Conservation (phyloP, 2,329 filamentous ascomycete species). For the Claviceps maximensis region DNA sequence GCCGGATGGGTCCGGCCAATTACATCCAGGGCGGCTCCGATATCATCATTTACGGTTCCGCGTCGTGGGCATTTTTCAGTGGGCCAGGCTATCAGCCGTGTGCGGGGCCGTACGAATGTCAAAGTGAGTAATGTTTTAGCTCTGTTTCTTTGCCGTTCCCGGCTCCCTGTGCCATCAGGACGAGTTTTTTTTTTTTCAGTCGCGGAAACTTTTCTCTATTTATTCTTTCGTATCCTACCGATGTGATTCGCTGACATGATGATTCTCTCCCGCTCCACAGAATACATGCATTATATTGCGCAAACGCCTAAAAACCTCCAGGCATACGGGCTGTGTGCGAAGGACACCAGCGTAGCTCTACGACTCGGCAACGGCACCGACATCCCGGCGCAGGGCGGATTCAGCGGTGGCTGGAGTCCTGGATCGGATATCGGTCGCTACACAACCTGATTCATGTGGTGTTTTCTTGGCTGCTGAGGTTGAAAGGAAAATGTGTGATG, state of each 20-base stretch:
- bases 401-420: constrained; percentile 22
- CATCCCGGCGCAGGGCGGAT: constrained; percentile 18
- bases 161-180: no score
- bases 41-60: constrained; percentile 29
- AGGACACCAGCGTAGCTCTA: constrained; percentile 22
- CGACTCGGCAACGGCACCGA: constrained; percentile 22
- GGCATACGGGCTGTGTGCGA: constrained; percentile 28
- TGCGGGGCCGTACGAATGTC: constrained; percentile 8
- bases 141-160: no score
- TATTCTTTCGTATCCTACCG: background rate
- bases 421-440: constrained; percentile 26
- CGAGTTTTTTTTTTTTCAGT: background rate
- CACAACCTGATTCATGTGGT: constrained; percentile 12
- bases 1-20: constrained; percentile 30
- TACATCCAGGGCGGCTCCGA: constrained; percentile 27
- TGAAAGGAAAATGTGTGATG: no score
- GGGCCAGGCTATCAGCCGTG: constrained; percentile 24
- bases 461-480: background rate
- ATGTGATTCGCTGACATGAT: background rate
- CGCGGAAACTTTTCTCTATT: background rate
- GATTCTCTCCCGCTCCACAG: constrained; percentile 1
- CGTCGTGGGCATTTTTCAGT: constrained; percentile 30
- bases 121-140: background rate
- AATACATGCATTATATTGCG: constrained; percentile 26
- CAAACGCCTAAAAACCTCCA: constrained; percentile 25